Percentiles rank a stretch among this genome's conserved stretches.
Evolutionary conservation across 164 flowering plant genomes (phyloP).

Genomic region (Tetrastigma voinierianum): DNA sequence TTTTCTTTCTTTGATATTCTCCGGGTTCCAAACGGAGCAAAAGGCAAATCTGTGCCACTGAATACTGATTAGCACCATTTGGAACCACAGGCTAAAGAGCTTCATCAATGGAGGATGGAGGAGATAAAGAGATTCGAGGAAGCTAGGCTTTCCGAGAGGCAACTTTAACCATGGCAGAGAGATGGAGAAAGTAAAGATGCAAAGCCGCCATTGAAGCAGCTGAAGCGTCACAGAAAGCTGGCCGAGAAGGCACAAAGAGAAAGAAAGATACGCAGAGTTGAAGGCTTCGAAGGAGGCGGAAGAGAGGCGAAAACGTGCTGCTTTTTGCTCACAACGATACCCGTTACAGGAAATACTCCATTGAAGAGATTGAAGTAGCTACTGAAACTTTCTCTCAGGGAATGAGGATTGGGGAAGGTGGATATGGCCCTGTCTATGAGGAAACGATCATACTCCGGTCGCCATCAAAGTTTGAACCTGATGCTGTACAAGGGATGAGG

Average conservation of each 20-base stretch:
- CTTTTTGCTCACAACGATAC: conserved; percentile 29
- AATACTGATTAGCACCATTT: too few relatives aligned
- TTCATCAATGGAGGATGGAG: conserved; percentile 49
- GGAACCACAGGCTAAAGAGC: conserved; percentile 49
- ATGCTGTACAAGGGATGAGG: conserved; percentile 70
- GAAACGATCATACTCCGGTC: conserved; percentile 66
- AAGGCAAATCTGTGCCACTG: too few relatives aligned
- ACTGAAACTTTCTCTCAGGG: conserved; percentile 41
- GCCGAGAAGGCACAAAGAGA: conserved; percentile 56
- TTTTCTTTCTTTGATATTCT: too few relatives aligned
- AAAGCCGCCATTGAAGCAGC: conserved; percentile 68
- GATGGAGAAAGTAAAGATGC: conserved; percentile 61
- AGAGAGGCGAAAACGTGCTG: conserved; percentile 48
- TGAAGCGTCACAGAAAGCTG: conserved; percentile 53
- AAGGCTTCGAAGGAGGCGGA: conserved; percentile 52
- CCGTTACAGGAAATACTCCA: conserved; percentile 58
- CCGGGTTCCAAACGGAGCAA: too few relatives aligned
- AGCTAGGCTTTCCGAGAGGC: conserved; percentile 50
- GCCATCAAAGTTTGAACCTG: conserved; percentile 75
- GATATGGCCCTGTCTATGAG: conserved; percentile 77
- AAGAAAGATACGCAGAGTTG: conserved; percentile 55
- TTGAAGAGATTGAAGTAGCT: conserved; percentile 64
- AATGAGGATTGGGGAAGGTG: conserved; percentile 75
- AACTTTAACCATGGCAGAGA: conserved; percentile 55
- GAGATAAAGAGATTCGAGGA: conserved; percentile 54